Percentiles rank a stretch among this genome's conserved stretches.
Evolutionary conservation across 148 eudicot species (phyloP).

Genomic region (Rhododendron henanense): DNA sequence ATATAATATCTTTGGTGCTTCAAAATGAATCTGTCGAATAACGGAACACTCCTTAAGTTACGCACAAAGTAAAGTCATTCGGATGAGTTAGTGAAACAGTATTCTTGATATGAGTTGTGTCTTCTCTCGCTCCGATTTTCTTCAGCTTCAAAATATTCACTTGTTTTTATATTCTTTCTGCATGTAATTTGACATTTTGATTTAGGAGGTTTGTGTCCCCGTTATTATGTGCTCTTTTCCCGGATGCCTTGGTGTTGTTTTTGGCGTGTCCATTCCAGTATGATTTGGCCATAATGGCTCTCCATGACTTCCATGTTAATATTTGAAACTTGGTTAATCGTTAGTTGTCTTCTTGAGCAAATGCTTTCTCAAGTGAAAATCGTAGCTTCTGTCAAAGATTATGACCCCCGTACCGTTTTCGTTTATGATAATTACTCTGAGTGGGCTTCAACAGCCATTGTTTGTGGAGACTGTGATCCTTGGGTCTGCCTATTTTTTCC

Average conservation of each 20-base stretch:
- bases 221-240: not conserved
- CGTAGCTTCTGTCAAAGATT: not conserved
- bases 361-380: not conserved
- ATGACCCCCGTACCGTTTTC: not conserved
- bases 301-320: not conserved
- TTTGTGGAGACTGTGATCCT: not conserved
- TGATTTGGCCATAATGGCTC: not conserved
- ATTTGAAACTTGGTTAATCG: not conserved
- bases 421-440: not conserved
- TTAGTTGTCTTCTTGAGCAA: not conserved
- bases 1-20: not conserved
- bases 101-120: not conserved
- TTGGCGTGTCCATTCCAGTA: not conserved
- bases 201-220: not conserved
- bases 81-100: not conserved
- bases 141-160: not conserved
- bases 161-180: not conserved
- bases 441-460: not conserved
- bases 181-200: not conserved
- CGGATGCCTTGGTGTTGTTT: not conserved
- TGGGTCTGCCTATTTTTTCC: not conserved
- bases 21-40: not conserved
- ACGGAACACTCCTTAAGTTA: not conserved
- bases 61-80: not conserved
- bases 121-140: not conserved